phyloP scores from a whole-genome alignment of 306 rosid genomes.

The Pachyrhizus erosus region DNA sequence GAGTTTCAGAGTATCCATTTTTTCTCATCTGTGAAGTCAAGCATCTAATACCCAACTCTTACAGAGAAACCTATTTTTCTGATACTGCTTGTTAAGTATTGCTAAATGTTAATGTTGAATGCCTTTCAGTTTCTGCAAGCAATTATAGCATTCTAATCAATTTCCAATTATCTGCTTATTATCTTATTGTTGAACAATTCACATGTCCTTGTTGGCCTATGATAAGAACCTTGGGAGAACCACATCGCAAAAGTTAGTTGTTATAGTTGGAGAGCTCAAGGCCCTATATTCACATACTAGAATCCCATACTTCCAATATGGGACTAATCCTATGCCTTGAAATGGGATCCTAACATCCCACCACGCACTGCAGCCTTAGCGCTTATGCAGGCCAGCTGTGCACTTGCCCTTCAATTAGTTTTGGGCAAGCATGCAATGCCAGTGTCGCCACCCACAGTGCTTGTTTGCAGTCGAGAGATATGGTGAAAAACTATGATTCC shows the following conservation, averaged over 20 bases:
- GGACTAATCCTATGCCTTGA: background rate
- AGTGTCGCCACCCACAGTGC: background rate
- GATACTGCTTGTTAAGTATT: background rate
- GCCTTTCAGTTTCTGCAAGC: background rate
- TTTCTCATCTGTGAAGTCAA: background rate
- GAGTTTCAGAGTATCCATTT: background rate
- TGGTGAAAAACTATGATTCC: background rate
- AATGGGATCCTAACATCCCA: background rate
- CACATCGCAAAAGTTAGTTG: background rate
- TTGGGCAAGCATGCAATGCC: background rate
- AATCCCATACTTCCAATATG: background rate
- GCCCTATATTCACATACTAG: background rate
- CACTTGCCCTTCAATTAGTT: background rate
- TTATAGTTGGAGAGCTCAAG: background rate
- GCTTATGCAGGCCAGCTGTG: background rate
- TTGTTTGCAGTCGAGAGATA: background rate
- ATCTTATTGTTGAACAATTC: conserved; percentile 1
- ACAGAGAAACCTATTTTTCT: background rate
- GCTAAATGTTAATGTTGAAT: background rate
- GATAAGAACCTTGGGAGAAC: background rate
- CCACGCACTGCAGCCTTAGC: background rate
- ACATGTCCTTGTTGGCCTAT: background rate
- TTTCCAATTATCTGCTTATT: background rate
- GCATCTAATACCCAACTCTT: background rate
- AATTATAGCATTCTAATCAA: background rate